A percentile compares a stretch with the other conserved stretches of the same genome.
Evolutionary conservation across 1,139 yeast species (phyloP).

Genomic region (Martiniozyma asiatica): DNA sequence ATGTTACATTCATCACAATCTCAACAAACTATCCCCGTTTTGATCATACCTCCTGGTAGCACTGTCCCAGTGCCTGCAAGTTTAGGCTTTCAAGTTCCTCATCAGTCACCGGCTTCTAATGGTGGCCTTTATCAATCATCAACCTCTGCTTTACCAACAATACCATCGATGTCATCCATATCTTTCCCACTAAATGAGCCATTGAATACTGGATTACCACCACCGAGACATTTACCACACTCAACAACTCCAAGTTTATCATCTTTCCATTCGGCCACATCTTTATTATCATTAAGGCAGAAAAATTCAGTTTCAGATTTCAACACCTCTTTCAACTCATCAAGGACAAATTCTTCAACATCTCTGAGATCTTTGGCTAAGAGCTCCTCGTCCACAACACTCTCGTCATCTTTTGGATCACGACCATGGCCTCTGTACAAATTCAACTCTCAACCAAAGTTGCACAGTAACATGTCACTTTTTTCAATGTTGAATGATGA

Average conservation of each 20-base stretch:
- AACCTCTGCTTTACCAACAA: neutral
- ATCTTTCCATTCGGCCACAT: constrained; percentile 1
- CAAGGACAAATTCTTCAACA: constrained; percentile 20
- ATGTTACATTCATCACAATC: constrained; percentile 10
- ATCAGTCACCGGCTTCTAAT: neutral
- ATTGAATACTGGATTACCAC: neutral
- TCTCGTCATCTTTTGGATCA: constrained; percentile 12
- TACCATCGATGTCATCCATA: neutral
- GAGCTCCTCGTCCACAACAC: constrained; percentile 19
- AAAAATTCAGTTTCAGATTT: constrained; percentile 2
- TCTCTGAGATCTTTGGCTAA: constrained; percentile 18
- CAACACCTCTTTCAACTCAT: constrained; percentile 13
- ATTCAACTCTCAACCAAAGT: constrained; percentile 14
- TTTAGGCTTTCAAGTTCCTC: constrained; percentile 13
- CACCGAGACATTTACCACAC: neutral
- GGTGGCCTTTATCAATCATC: neutral
- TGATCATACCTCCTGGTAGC: constrained; percentile 19
- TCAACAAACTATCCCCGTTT: constrained; percentile 20
- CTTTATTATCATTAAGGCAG: constrained; percentile 1
- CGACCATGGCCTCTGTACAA: constrained; percentile 7
- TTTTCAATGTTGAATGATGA: constrained; percentile 16
- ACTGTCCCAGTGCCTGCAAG: constrained; percentile 15
- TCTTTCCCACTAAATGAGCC: neutral
- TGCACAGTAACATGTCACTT: no score
- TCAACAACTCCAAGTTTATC: neutral